Evolutionary conservation across 2,329 filamentous ascomycete genomes (phyloP), one percentile per base, ranked within the genome.

Genomic region (Botrytis galanthina): DNA sequence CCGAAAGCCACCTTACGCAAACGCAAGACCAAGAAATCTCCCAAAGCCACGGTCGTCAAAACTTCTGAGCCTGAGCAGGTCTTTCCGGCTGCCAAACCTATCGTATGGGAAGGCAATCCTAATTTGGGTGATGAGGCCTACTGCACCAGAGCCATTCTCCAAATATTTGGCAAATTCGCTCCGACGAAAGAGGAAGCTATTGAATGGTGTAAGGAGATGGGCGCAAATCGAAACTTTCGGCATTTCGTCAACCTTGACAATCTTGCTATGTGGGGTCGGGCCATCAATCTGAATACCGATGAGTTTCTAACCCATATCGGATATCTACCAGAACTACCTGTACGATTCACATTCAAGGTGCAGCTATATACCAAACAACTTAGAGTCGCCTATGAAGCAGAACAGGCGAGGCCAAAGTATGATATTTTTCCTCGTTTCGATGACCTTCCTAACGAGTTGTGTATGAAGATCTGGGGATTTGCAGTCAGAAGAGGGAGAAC

Each of bases 151-250:
- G 18, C 32, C 32, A 9, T 66, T 35, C 48, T 35, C n/a, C 8
- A 46, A 29, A 66, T 42, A 32, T 71, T 71, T n/a, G 70, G 70
- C 39, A 35, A 37, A 26, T 20, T 14, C 10, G 20, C 6, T 22
- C 70, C 70, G 9, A 54, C 59, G 6, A 66, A 32, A 20, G n/a
- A 71, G 20, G 42, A 66, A 44, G 35, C 35, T 26, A 42, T 32
- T 9, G 37, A 48, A 51, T 71, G 70, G 70, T 64, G 32, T 44
- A n/a, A 37, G 7, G 44, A 71, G 32, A 71, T 71, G 70, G 32
- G 29, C n/a, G 29, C 20, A 14, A 42, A 57, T 51, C 44, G 70
- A 18, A 54, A 66, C 39, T 66, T 71, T 12, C 42, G 54, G 4
- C 26, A 71, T 51, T 71, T 71, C 60, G 32, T 4, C 60, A 51